Evolutionary conservation across 805 yeast genomes (phyloP).

Genomic region (Nakazawaea sp.): DNA sequence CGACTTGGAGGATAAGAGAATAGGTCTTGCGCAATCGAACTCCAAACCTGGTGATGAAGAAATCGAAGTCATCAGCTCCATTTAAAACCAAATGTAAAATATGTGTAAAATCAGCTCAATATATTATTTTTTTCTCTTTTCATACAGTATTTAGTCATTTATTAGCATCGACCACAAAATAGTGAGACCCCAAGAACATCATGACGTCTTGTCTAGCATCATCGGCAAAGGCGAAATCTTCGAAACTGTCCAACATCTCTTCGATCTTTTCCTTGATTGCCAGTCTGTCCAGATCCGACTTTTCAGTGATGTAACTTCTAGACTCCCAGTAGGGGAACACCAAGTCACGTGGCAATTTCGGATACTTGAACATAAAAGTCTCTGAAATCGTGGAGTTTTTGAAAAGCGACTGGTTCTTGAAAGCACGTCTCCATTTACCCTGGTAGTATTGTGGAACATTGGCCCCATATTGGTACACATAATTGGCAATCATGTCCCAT

Average conservation of each 20-base stretch:
- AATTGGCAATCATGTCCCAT: slow-evolving; percentile 8
- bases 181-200: slow-evolving; percentile 11
- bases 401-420: slow-evolving; percentile 27
- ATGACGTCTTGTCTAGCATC: slow-evolving; percentile 7
- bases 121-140: neutral
- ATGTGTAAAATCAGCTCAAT: no score
- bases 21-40: slow-evolving; percentile 44
- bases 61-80: slow-evolving; percentile 24
- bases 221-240: slow-evolving; percentile 13
- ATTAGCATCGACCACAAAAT: slow-evolving; percentile 7
- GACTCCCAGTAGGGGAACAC: slow-evolving; percentile 48
- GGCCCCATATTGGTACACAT: slow-evolving; percentile 22
- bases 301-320: slow-evolving; percentile 44
- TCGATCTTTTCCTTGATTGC: slow-evolving; percentile 26
- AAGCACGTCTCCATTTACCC: slow-evolving; percentile 37
- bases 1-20: slow-evolving; percentile 47
- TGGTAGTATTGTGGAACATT: slow-evolving; percentile 52
- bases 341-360: slow-evolving; percentile 23
- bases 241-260: slow-evolving; percentile 16
- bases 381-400: slow-evolving; percentile 25
- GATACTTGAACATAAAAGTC: slow-evolving; percentile 22
- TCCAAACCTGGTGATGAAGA: slow-evolving; percentile 18
- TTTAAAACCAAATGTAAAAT: no score
- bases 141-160: slow-evolving; percentile 1
- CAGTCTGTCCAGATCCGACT: slow-evolving; percentile 29